Evolutionary conservation across 164 flowering plant genomes (phyloP).

Genomic region (Dillenia suffruticosa): DNA sequence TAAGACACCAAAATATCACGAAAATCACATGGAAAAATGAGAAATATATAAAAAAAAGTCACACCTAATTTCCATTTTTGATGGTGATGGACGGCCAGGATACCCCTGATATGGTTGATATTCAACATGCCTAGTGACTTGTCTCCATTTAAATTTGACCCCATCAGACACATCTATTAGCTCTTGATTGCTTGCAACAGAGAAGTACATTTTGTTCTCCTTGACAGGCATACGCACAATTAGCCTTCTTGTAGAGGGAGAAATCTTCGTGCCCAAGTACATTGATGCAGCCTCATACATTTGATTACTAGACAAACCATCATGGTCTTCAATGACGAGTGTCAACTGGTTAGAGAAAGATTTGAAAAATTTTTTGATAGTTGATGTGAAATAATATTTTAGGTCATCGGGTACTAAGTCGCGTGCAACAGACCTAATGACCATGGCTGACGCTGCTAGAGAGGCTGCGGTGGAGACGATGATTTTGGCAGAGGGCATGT

Average conservation of each 20-base stretch:
- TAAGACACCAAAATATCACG: too few relatives aligned
- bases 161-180: constrained; percentile 24
- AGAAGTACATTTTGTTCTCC: constrained; percentile 14
- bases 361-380: constrained; percentile 8
- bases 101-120: background rate
- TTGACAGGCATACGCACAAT: constrained; percentile 16
- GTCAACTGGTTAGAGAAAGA: constrained; percentile 24
- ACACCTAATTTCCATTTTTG: background rate
- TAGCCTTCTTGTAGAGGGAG: constrained; percentile 16
- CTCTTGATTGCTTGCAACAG: constrained; percentile 23
- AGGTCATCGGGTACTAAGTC: constrained; percentile 33
- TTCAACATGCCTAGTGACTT: background rate
- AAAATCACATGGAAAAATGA: too few relatives aligned
- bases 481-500: constrained; percentile 13
- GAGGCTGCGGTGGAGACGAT: constrained; percentile 25
- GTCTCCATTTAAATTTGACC: constrained; percentile 24
- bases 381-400: constrained; percentile 10
- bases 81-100: background rate
- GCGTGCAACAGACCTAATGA: constrained; percentile 14
- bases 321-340: constrained; percentile 31
- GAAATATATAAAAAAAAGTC: too few relatives aligned
- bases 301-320: constrained; percentile 22
- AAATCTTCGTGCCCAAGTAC: constrained; percentile 22
- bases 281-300: constrained; percentile 33
- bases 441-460: constrained; percentile 28